Conservation (phyloP, 768 basidiomycete species). For the Termitomyces sp. region DNA sequence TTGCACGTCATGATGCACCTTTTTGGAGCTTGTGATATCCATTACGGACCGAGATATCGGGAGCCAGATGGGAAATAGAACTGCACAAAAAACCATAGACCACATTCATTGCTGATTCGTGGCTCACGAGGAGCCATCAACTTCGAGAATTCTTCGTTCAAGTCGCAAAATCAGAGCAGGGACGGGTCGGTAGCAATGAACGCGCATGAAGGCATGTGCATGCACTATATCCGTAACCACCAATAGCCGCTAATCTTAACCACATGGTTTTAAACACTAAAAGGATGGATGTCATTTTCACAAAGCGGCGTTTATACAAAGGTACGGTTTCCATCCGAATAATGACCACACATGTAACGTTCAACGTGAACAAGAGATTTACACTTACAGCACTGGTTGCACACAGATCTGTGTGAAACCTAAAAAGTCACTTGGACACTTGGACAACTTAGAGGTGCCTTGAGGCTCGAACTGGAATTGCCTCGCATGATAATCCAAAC, state of each 20-base stretch:
- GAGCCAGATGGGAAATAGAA: constrained; percentile 4
- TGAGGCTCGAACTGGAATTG: neutral
- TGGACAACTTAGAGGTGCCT: neutral
- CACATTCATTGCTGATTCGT: neutral
- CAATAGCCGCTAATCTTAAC: neutral
- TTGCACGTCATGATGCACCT: constrained; percentile 13
- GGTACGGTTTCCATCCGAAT: neutral
- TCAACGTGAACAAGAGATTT: neutral
- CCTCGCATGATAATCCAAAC: neutral
- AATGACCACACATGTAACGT: neutral
- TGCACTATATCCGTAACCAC: neutral
- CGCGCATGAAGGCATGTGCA: neutral
- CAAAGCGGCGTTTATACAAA: constrained; percentile 2
- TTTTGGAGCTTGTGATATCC: constrained; percentile 5
- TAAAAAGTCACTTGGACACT: neutral
- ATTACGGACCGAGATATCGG: constrained; percentile 7
- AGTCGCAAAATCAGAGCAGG: neutral
- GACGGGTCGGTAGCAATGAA: neutral
- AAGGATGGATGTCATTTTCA: neutral
- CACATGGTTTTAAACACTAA: neutral
- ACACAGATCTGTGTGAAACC: neutral
- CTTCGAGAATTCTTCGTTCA: constrained; percentile 2
- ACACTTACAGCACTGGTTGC: neutral
- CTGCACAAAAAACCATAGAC: neutral
- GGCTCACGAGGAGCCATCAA: neutral